Evolutionary conservation across 805 yeast genomes (phyloP).

Genomic region (Blastobotrys peoriensis): DNA sequence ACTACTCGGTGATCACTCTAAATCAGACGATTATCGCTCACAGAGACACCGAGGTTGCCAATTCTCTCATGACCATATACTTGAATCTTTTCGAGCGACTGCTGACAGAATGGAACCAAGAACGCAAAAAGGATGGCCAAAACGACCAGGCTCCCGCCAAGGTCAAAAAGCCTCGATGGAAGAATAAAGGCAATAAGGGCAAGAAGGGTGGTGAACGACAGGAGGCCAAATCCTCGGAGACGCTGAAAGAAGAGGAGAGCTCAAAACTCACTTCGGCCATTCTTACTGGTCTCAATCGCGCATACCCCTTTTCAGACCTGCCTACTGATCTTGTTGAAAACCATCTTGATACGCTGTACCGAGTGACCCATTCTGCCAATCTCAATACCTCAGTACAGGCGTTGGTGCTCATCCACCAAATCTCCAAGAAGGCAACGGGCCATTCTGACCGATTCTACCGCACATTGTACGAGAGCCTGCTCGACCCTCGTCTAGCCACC

Average conservation of each 20-base stretch:
- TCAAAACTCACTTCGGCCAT: conserved; percentile 83
- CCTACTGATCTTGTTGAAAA: conserved; percentile 56
- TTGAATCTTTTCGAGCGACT: conserved; percentile 81
- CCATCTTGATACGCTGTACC: conserved; percentile 79
- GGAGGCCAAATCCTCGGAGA: conserved; percentile 24
- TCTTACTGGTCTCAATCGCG: conserved; percentile 90
- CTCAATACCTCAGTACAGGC: conserved; percentile 95
- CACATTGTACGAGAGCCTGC: conserved; percentile 81
- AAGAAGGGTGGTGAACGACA: conserved; percentile 57
- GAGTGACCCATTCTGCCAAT: conserved; percentile 88
- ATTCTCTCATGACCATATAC: conserved; percentile 74
- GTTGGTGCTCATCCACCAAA: conserved; percentile 74
- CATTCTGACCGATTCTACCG: conserved; percentile 59
- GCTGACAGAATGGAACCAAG: conserved; percentile 58
- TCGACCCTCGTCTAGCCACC: conserved; percentile 75
- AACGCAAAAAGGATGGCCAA: conserved; percentile 5
- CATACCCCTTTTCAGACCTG: conserved; percentile 84
- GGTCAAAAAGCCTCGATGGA: conserved; percentile 56
- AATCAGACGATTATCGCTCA: conserved; percentile 87
- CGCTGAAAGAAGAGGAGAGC: conserved; percentile 59
- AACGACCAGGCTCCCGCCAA: conserved; percentile 37
- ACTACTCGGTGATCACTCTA: conserved; percentile 80
- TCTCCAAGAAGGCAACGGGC: conserved; percentile 49
- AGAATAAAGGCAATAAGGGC: conserved; percentile 75
- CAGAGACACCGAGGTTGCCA: conserved; percentile 75